Conservation (phyloP, 2,329 filamentous ascomycete genomes). For the Nothomitra cinnamomea region DNA sequence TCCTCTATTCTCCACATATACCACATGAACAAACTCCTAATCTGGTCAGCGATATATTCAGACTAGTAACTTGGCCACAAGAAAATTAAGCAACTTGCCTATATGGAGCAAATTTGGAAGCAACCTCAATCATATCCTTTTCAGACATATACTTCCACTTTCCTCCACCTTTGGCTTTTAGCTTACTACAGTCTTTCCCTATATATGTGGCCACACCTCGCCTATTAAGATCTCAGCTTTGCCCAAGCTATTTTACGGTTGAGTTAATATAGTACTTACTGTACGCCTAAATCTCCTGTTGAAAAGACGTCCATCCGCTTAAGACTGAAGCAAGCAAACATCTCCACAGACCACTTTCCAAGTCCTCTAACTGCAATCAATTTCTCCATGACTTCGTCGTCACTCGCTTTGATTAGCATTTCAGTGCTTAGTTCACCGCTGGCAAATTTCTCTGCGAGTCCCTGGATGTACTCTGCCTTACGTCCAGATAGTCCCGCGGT, state of each 20-base stretch:
- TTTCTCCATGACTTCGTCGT: conserved; percentile 71
- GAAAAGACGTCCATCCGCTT: conserved; percentile 92
- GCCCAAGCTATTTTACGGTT: not conserved
- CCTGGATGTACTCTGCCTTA: conserved; percentile 88
- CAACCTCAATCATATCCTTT: conserved; percentile 72
- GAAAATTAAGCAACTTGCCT: conserved; percentile 28
- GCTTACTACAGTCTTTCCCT: conserved; percentile 65
- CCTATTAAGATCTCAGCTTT: conserved; percentile 18
- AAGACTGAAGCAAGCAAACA: conserved; percentile 94
- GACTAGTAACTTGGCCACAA: conserved; percentile 8
- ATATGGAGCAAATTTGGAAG: conserved; percentile 70
- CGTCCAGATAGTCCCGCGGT: conserved; percentile 80
- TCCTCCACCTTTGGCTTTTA: conserved; percentile 60
- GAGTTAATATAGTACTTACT: conserved; percentile 31
- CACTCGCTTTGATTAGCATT: conserved; percentile 60
- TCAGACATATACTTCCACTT: conserved; percentile 99
- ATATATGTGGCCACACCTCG: conserved; percentile 80
- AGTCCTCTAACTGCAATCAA: conserved; percentile 75
- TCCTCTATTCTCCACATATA: conserved; percentile 13
- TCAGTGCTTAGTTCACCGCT: conserved; percentile 56
- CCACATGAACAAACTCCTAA: conserved; percentile 63
- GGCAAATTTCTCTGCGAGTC: conserved; percentile 66
- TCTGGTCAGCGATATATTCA: not conserved
- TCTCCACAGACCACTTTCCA: conserved; percentile 84
- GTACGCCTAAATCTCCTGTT: conserved; percentile 80